Evolutionary conservation across 345 rosid genomes (phyloP).

Genomic region (Eucalyptus victrix): DNA sequence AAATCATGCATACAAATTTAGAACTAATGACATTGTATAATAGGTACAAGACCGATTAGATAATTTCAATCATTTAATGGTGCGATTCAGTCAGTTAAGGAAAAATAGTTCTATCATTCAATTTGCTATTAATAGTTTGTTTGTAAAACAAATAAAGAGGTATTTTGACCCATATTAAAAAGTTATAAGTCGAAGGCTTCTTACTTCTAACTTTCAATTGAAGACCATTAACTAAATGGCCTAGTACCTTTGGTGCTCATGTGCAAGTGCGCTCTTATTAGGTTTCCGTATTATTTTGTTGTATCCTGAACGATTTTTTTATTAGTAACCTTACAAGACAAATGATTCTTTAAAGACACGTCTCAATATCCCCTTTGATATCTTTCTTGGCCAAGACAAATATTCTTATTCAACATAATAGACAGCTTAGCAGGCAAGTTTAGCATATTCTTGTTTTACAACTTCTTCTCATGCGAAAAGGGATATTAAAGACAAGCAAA

Average conservation of each 20-base stretch:
- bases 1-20: not conserved
- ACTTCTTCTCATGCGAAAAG: not conserved
- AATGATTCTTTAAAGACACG: not conserved
- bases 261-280: too few relatives aligned
- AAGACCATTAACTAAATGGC: too few relatives aligned
- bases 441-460: not conserved
- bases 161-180: too few relatives aligned
- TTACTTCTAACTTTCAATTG: too few relatives aligned
- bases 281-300: not conserved
- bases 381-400: not conserved
- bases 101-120: not conserved
- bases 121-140: not conserved
- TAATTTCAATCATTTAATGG: not conserved
- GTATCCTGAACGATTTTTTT: accelerated
- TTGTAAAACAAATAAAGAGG: too few relatives aligned
- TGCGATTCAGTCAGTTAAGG: not conserved
- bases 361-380: not conserved
- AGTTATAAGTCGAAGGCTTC: too few relatives aligned
- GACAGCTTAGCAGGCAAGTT: not conserved
- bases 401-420: not conserved
- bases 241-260: too few relatives aligned
- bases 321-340: too few relatives aligned
- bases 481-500: not conserved
- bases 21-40: not conserved
- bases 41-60: not conserved